These are phyloP conservation scores for Agrocybe chaxingu DNA, from an alignment of 768 basidiomycete species.

Conservation along the genomic window DNA sequence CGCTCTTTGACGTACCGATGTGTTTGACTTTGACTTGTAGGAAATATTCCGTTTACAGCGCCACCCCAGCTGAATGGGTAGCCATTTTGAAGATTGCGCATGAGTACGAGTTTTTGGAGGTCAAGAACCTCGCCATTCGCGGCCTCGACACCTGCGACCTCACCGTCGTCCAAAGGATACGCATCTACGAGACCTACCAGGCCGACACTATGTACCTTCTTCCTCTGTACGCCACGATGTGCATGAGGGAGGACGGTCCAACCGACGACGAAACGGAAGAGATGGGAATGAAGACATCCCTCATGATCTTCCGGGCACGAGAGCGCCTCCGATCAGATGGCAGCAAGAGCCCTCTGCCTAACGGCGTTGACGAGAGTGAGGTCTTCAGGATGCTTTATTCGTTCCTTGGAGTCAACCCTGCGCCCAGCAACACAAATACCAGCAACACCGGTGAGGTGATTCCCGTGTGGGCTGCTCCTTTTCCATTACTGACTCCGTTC, in stretches of 20 bases:
- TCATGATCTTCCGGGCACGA: constrained; percentile 49
- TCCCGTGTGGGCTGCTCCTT: neutral
- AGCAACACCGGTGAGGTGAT: constrained; percentile 10
- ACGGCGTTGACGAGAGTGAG: constrained; percentile 10
- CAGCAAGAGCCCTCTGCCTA: constrained; percentile 10
- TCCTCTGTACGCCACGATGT: constrained; percentile 51
- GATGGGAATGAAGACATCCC: constrained; percentile 49
- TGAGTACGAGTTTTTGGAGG: constrained; percentile 50
- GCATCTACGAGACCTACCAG: constrained; percentile 46
- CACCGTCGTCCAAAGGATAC: constrained; percentile 27
- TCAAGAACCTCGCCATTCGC: constrained; percentile 53
- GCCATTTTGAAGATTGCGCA: constrained; percentile 55
- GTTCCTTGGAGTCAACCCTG: constrained; percentile 7
- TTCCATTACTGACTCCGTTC: neutral
- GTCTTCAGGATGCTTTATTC: constrained; percentile 7
- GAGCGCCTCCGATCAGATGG: constrained; percentile 36
- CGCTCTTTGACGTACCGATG: neutral
- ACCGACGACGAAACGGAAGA: constrained; percentile 48
- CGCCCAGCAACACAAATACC: neutral
- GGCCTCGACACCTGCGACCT: constrained; percentile 37
- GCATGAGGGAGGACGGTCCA: constrained; percentile 46
- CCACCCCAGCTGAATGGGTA: constrained; percentile 51
- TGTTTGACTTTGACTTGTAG: constrained; percentile 26
- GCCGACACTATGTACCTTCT: constrained; percentile 44
- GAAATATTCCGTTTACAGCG: constrained; percentile 51